These are phyloP conservation scores for Lindgomyces ingoldianus DNA, from an alignment of 495 filamentous ascomycete genomes.

Conservation along the genomic window DNA sequence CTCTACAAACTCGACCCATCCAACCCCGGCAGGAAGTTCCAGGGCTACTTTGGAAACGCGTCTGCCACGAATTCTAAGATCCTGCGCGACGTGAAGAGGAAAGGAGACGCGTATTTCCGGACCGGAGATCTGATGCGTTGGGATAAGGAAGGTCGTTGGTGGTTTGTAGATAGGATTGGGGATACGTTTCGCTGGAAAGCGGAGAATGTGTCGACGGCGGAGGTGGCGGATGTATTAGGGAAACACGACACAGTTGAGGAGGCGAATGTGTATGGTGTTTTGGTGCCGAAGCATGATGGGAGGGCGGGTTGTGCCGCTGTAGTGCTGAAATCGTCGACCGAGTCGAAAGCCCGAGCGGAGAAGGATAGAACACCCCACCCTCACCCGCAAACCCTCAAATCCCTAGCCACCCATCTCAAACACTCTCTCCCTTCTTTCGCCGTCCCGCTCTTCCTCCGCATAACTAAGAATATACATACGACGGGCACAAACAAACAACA, in stretches of 20 bases:
- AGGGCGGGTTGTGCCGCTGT: constrained; percentile 78
- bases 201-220: constrained; percentile 74
- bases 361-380: background rate
- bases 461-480: constrained; percentile 60
- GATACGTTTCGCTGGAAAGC: constrained; percentile 47
- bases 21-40: constrained; percentile 67
- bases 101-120: constrained; percentile 85
- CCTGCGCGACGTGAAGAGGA: constrained; percentile 70
- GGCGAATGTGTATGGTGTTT: constrained; percentile 86
- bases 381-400: constrained; percentile 18
- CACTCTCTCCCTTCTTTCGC: constrained; percentile 69
- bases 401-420: constrained; percentile 50
- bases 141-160: constrained; percentile 72
- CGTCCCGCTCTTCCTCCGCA: constrained; percentile 73
- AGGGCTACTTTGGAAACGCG: constrained; percentile 82
- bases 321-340: constrained; percentile 38
- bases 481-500: constrained; percentile 91
- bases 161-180: constrained; percentile 70
- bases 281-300: constrained; percentile 81
- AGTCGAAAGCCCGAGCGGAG: background rate
- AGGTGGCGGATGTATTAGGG: constrained; percentile 75
- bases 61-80: constrained; percentile 77
- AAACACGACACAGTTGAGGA: constrained; percentile 67
- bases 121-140: constrained; percentile 78
- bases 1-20: constrained; percentile 69